Percentiles rank a stretch among this genome's conserved stretches.
Evolutionary conservation across 2,329 filamentous ascomycete genomes (phyloP).

Genomic region (Grosmannia serpens): DNA sequence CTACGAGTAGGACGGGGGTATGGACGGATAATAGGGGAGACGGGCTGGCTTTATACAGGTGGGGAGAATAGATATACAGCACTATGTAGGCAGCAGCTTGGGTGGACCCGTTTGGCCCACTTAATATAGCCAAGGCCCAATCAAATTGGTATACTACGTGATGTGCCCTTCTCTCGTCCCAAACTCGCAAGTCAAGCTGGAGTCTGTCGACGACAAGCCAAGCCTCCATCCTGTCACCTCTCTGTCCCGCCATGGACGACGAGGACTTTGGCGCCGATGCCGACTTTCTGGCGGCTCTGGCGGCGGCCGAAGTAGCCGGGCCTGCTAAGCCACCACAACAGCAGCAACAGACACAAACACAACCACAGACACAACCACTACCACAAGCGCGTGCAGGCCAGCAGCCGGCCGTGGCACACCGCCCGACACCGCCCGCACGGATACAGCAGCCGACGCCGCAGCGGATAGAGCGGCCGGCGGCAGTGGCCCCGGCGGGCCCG

Average conservation of each 20-base stretch:
- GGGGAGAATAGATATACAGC: too few species aligned
- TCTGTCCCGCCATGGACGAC: constrained; percentile 18
- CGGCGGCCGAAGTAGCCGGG: constrained; percentile 27
- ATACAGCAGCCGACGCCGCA: constrained; percentile 42
- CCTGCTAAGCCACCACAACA: too few species aligned
- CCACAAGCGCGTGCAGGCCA: constrained; percentile 14
- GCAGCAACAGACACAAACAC: too few species aligned
- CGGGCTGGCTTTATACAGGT: too few species aligned
- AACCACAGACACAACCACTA: constrained; percentile 14
- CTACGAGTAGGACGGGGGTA: background rate
- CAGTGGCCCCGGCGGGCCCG: constrained; percentile 16
- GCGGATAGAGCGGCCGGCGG: constrained; percentile 31
- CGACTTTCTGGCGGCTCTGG: constrained; percentile 44
- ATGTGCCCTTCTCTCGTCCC: background rate
- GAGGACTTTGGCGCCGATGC: constrained; percentile 48
- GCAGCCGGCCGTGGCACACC: constrained; percentile 18
- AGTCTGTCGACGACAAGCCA: background rate
- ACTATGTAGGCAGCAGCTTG: too few species aligned
- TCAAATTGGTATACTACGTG: background rate
- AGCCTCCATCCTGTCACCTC: background rate
- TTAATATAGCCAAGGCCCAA: background rate
- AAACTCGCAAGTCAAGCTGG: background rate
- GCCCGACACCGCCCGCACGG: constrained; percentile 30
- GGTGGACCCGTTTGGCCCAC: too few species aligned
- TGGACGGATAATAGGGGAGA: background rate